Evolutionary conservation across 306 rosid species (phyloP), one percentile per base, ranked within the genome.

Genomic region (Rubus idaeus): DNA sequence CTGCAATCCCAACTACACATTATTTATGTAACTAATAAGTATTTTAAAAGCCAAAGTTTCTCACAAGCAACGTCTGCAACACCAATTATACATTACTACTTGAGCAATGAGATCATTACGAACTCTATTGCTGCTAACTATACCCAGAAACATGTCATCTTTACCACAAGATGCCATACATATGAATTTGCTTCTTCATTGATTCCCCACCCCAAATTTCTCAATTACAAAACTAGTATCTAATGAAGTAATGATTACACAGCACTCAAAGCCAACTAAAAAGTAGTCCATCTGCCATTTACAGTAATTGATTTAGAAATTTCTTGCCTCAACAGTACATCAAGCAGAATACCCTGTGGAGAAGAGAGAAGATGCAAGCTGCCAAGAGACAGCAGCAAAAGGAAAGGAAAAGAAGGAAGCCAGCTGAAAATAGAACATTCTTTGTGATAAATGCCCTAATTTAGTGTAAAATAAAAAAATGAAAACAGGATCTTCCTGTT

Each of bases 1-100:
- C 89, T 85, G 86, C 64, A 85, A 74, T 45, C 45, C 87, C 76
- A 84, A 80, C 80, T 84, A 61, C 76, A 82, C 45, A 63, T 71
- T 66, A 56, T 65, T 68, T 68, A 11, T 3, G 12, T 52, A 74
- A 76, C 50, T 60, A 23, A 64, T 79, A 61, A 79, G 72, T 66
- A 42, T 5, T 41, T 58, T 74, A 70, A 68, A 30, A 52, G 78
- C 66, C 40, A 37, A 70, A 46, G 47, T 11, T 67, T 44, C 14
- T 46, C 57, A 18, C 76, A n/a, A 63, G 50, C 56, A 78, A 23
- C 37, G 46, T 45, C 57, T 40, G 20, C 10, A 46, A 58, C 11
- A 66, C 65, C 55, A 62, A 16, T 11, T 10, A 51, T 39, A 37
- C 37, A 78, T 8, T 16, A 50, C 30, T 45, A 61, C 47, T 68